phyloP scores from a whole-genome alignment of 2,329 filamentous ascomycete species.

The Fusarium buharicum region DNA sequence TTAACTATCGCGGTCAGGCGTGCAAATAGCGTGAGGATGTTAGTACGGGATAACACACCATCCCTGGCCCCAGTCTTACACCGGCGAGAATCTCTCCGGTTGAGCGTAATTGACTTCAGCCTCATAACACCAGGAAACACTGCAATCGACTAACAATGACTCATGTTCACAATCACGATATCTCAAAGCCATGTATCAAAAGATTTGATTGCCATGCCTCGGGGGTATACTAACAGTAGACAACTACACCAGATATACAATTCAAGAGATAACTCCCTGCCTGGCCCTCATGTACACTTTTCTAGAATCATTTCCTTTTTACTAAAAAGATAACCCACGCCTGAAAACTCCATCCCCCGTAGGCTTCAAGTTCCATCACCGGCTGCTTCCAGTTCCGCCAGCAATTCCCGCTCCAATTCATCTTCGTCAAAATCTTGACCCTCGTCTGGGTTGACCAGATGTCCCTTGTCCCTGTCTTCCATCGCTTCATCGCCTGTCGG shows the following conservation, averaged over 20 bases:
- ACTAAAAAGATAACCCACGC: slow-evolving; percentile 8
- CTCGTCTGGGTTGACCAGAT: slow-evolving; percentile 43
- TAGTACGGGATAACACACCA: slow-evolving; percentile 27
- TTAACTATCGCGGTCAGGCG: not conserved
- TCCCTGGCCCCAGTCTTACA: slow-evolving; percentile 1
- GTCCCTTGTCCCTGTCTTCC: slow-evolving; percentile 46
- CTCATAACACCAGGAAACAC: not conserved
- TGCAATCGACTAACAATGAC: not conserved
- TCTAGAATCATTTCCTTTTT: slow-evolving; percentile 19
- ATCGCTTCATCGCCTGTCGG: slow-evolving; percentile 50
- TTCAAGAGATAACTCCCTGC: slow-evolving; percentile 15
- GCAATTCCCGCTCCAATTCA: slow-evolving; percentile 71
- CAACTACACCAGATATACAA: slow-evolving; percentile 7
- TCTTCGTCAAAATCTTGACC: slow-evolving; percentile 61
- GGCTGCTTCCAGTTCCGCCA: slow-evolving; percentile 66
- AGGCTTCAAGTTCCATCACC: slow-evolving; percentile 39
- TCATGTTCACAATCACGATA: not conserved
- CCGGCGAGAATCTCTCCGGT: slow-evolving; percentile 15
- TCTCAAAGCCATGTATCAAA: not conserved
- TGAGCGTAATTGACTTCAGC: not conserved
- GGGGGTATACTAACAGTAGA: slow-evolving; percentile 29
- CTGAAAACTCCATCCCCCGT: slow-evolving; percentile 8
- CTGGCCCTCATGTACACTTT: slow-evolving; percentile 16
- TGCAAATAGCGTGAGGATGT: rapidly evolving
- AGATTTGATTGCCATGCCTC: slow-evolving; percentile 26